Conservation (phyloP, 1,284 basidiomycete genomes). For the Moesziomyces sp. region DNA sequence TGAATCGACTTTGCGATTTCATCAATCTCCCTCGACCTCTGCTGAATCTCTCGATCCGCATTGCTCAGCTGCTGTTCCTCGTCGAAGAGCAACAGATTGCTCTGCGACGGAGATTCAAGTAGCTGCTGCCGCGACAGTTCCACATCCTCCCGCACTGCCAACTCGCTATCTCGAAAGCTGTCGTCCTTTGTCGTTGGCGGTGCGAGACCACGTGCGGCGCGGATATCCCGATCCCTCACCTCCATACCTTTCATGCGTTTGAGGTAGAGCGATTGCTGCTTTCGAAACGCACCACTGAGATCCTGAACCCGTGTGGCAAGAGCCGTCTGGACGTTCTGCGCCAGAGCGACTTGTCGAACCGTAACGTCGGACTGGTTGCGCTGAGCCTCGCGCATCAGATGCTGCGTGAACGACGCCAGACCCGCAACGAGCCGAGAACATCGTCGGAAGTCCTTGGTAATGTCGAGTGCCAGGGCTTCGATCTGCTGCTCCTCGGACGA, state of each 20-base stretch:
- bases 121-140: slow-evolving; percentile 42
- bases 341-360: slow-evolving; percentile 69
- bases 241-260: slow-evolving; percentile 78
- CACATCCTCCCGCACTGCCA: slow-evolving; percentile 61
- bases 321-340: slow-evolving; percentile 95
- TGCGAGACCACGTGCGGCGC: slow-evolving; percentile 29
- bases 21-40: slow-evolving; percentile 77
- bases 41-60: slow-evolving; percentile 46
- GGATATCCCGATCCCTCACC: slow-evolving; percentile 54
- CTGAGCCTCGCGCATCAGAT: slow-evolving; percentile 71
- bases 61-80: neutral
- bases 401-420: slow-evolving; percentile 67
- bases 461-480: slow-evolving; percentile 83
- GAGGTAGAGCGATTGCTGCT: slow-evolving; percentile 97
- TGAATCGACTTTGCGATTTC: slow-evolving; percentile 93
- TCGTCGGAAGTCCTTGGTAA: slow-evolving; percentile 73
- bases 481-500: slow-evolving; percentile 93
- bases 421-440: slow-evolving; percentile 52
- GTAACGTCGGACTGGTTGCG: slow-evolving; percentile 41
- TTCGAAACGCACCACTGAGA: slow-evolving; percentile 89
- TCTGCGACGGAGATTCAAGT: neutral
- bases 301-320: slow-evolving; percentile 95
- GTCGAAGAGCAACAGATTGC: slow-evolving; percentile 32
- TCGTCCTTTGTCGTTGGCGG: slow-evolving; percentile 4
- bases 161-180: slow-evolving; percentile 45